Conservation (phyloP, 805 yeast genomes). For the Teunomyces stri region DNA sequence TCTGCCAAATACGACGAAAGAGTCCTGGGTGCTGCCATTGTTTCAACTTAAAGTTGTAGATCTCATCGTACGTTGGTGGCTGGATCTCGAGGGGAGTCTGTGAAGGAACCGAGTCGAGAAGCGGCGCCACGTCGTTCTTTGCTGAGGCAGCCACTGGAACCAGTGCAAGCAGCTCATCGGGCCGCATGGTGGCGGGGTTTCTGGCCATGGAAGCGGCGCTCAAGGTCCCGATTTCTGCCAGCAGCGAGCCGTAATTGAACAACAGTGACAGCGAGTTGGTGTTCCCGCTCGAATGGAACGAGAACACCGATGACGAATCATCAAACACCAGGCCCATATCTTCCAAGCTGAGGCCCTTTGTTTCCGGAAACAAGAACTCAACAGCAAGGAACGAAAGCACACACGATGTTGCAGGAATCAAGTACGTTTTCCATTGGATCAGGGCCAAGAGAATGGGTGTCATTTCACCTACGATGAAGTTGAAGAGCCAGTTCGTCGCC, state of each 20-base stretch:
- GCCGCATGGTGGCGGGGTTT: not conserved
- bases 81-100: slow-evolving; percentile 30
- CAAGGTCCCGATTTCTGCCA: not conserved
- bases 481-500: slow-evolving; percentile 91
- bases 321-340: slow-evolving; percentile 92
- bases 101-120: not conserved
- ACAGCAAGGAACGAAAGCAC: slow-evolving; percentile 71
- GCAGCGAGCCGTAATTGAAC: slow-evolving; percentile 3
- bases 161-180: not conserved
- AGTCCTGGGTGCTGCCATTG: slow-evolving; percentile 14
- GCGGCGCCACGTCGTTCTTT: not conserved
- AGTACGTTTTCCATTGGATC: slow-evolving; percentile 76
- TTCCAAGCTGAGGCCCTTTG: slow-evolving; percentile 83
- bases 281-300: slow-evolving; percentile 35
- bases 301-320: slow-evolving; percentile 46
- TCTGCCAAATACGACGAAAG: not conserved
- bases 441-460: slow-evolving; percentile 79
- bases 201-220: not conserved
- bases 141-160: not conserved
- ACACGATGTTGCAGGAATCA: slow-evolving; percentile 80
- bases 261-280: slow-evolving; percentile 3
- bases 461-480: slow-evolving; percentile 88
- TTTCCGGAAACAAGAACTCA: slow-evolving; percentile 76
- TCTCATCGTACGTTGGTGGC: slow-evolving; percentile 32
- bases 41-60: slow-evolving; percentile 22